Percentiles rank a stretch among this genome's conserved stretches.
These are phyloP conservation scores for Heterobasidion occidentale DNA, from an alignment of 1,284 basidiomycete genomes.

Conservation along the genomic window DNA sequence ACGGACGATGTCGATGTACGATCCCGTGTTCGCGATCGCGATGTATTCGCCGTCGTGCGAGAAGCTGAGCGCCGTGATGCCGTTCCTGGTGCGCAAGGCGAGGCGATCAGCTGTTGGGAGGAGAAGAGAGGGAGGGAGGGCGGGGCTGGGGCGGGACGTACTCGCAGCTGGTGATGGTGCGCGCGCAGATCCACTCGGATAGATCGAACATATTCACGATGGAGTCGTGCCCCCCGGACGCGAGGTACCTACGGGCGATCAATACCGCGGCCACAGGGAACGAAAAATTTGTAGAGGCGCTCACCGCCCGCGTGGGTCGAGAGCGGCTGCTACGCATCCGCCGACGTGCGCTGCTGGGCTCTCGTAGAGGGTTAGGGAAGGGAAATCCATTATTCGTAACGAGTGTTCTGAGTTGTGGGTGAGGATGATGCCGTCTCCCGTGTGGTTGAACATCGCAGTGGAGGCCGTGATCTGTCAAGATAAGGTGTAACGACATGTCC, in stretches of 20 bases:
- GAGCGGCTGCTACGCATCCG: conserved; percentile 63
- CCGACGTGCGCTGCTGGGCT: conserved; percentile 65
- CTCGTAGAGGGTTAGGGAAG: conserved; percentile 47
- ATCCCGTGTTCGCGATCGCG: conserved; percentile 63
- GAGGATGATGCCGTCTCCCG: conserved; percentile 57
- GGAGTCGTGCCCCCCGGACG: conserved; percentile 69
- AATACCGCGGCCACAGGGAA: conserved; percentile 11
- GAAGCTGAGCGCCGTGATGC: conserved; percentile 71
- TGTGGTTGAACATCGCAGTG: conserved; percentile 63
- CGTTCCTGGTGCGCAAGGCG: conserved; percentile 34
- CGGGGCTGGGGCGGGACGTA: conserved; percentile 29
- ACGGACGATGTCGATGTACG: conserved; percentile 68
- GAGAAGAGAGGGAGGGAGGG: neutral
- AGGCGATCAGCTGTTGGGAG: neutral
- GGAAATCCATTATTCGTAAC: conserved; percentile 61
- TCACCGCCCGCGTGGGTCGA: conserved; percentile 62
- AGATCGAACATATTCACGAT: conserved; percentile 75
- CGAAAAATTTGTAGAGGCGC: neutral
- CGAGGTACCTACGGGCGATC: conserved; percentile 39
- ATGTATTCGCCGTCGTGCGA: conserved; percentile 75
- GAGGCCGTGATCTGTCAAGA: conserved; percentile 36
- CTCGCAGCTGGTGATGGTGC: conserved; percentile 74
- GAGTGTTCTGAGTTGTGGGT: conserved; percentile 54
- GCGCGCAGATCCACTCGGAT: conserved; percentile 68
- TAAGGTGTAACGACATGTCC: neutral